Evolutionary conservation across 2,329 filamentous ascomycete genomes (phyloP).

Genomic region (Beauveria sp.): DNA sequence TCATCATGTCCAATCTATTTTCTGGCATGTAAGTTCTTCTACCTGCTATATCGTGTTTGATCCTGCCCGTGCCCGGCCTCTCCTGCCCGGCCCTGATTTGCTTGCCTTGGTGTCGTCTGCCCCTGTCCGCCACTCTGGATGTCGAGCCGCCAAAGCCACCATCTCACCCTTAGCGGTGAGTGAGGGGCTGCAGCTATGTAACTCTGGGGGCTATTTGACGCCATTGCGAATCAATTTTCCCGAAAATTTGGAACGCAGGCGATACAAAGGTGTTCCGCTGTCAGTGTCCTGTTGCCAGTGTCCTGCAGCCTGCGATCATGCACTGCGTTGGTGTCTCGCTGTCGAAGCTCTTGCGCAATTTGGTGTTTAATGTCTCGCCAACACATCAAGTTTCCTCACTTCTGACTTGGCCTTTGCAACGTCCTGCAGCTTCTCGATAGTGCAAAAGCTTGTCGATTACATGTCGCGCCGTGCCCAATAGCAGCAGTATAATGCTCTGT

Average conservation of each 20-base stretch:
- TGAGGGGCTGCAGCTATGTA: conserved; percentile 1
- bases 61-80: background rate
- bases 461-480: background rate
- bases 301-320: background rate
- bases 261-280: background rate
- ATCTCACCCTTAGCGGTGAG: conserved; percentile 11
- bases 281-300: no score
- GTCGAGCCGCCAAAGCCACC: background rate
- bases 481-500: background rate
- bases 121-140: background rate
- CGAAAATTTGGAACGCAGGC: no score
- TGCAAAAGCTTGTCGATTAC: background rate
- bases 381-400: background rate
- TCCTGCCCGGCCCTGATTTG: background rate
- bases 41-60: background rate
- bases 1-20: conserved; percentile 14
- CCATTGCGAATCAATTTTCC: background rate
- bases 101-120: background rate
- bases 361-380: background rate
- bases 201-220: background rate
- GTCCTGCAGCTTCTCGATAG: background rate
- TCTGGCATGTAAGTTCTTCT: conserved; percentile 13
- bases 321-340: background rate
- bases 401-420: background rate
- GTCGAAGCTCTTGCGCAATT: background rate